These are phyloP conservation scores for Seminavis robusta DNA, from an alignment of 108 stramenopile genomes.

Conservation along the genomic window DNA sequence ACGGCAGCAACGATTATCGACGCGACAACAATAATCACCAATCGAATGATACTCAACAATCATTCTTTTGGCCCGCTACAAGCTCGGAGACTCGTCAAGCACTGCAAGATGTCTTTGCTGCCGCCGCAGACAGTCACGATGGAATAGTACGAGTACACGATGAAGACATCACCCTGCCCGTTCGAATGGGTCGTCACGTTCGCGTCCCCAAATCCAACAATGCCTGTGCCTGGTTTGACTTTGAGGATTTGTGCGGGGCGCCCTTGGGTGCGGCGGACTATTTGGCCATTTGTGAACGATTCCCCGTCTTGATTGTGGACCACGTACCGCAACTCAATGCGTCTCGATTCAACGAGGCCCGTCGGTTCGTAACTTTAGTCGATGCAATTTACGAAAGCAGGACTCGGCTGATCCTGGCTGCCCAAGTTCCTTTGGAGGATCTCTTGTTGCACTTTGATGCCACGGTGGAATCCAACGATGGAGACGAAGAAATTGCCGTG, in stretches of 20 bases:
- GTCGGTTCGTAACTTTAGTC: slow-evolving; percentile 58
- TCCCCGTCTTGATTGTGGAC: slow-evolving; percentile 15
- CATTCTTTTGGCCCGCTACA: neutral
- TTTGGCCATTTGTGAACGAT: slow-evolving; percentile 10
- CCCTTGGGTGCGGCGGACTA: slow-evolving; percentile 36
- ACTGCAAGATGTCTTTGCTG: neutral
- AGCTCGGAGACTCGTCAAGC: neutral
- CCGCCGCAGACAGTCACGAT: no score
- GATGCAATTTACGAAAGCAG: slow-evolving; percentile 63
- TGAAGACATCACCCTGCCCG: slow-evolving; percentile 11
- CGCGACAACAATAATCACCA: neutral
- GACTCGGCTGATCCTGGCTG: slow-evolving; percentile 16
- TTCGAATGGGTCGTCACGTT: slow-evolving; percentile 30
- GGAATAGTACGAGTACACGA: no score
- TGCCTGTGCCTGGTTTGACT: slow-evolving; percentile 23
- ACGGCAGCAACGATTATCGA: slow-evolving; percentile 9
- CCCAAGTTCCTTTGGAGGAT: slow-evolving; percentile 27
- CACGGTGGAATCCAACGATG: slow-evolving; percentile 25
- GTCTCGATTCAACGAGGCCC: slow-evolving; percentile 30
- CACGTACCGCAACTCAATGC: slow-evolving; percentile 20
- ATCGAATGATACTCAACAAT: no score
- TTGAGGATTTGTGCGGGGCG: slow-evolving; percentile 21
- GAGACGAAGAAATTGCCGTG: slow-evolving; percentile 40
- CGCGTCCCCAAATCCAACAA: slow-evolving; percentile 9
- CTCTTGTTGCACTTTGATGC: slow-evolving; percentile 44